phyloP scores from a whole-genome alignment of 2,329 filamentous ascomycete genomes.

The Phaeosphaeria sp. region DNA sequence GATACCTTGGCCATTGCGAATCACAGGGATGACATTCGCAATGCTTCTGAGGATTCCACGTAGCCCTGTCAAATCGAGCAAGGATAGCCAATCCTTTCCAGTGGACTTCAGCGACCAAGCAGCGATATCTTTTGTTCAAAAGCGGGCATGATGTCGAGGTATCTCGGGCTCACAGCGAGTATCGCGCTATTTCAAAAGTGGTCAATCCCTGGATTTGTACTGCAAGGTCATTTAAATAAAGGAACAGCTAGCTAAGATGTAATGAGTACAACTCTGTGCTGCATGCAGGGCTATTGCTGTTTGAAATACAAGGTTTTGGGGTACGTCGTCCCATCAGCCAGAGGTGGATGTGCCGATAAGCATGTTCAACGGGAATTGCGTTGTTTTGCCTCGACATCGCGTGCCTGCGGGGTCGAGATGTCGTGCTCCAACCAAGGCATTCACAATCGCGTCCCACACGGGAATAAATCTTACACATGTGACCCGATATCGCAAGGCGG shows the following conservation, averaged over 20 bases:
- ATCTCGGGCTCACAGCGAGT: too few species aligned
- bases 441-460: background rate
- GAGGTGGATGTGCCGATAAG: background rate
- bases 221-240: too few species aligned
- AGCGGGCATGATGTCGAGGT: too few species aligned
- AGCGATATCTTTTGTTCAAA: too few species aligned
- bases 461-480: background rate
- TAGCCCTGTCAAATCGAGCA: background rate
- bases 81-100: background rate
- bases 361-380: background rate
- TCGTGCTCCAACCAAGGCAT: slow-evolving; percentile 21
- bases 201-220: too few species aligned
- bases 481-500: background rate
- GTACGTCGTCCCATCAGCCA: background rate
- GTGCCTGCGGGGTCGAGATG: slow-evolving; percentile 33
- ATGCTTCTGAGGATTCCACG: slow-evolving; percentile 1
- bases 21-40: slow-evolving; percentile 20
- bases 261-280: too few species aligned
- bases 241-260: too few species aligned
- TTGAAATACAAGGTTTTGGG: too few species aligned
- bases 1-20: slow-evolving; percentile 19
- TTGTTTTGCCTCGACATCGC: slow-evolving; percentile 20
- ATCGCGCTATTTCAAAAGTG: too few species aligned
- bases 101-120: background rate
- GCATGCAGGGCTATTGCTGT: too few species aligned